Conservation (phyloP, 176 grass and related monocot species). For the Triticum monococcum region DNA sequence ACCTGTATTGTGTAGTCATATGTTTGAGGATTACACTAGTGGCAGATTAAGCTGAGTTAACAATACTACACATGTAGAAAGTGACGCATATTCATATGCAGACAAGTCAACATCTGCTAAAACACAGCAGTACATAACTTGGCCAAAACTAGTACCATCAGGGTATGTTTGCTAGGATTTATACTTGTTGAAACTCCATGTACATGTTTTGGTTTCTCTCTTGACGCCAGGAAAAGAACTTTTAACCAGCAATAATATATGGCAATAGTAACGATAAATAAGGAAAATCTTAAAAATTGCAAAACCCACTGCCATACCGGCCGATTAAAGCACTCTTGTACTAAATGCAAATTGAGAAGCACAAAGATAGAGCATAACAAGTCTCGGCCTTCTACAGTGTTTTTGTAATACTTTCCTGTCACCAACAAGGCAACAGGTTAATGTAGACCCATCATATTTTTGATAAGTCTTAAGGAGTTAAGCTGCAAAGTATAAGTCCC, state of each 20-base stretch:
- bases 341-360: not conserved
- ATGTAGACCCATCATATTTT: not conserved
- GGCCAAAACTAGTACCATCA: not conserved
- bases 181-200: not conserved
- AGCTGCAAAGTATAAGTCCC: not conserved
- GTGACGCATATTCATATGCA: not conserved
- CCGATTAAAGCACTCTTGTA: not conserved
- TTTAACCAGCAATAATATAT: too few species aligned
- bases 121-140: not conserved
- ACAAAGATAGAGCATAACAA: not conserved
- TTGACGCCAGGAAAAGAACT: not conserved
- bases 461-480: not conserved
- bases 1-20: too few species aligned
- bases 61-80: not conserved
- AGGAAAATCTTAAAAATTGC: not conserved
- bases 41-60: not conserved
- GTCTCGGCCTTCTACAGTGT: too few species aligned
- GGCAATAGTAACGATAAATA: not conserved
- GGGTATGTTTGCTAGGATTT: not conserved
- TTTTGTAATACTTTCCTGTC: too few species aligned
- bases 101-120: not conserved
- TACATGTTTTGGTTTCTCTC: not conserved
- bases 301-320: too few species aligned
- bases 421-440: too few species aligned
- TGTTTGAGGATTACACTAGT: not conserved